phyloP scores from a whole-genome alignment of 257 asterid species.

The Gentiana straminea region DNA sequence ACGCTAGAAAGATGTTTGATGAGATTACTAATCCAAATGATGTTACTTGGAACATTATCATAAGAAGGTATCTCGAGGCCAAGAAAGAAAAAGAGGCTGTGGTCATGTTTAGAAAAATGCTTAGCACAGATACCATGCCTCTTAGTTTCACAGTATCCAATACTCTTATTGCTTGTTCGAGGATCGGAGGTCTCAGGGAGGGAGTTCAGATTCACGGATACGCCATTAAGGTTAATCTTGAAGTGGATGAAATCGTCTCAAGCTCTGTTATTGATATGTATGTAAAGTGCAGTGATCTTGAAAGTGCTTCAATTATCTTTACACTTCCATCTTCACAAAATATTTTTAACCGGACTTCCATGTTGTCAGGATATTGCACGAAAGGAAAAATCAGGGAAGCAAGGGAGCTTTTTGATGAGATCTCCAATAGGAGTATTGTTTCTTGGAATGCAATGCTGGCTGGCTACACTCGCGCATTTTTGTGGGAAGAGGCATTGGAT shows the following conservation, averaged over 20 bases:
- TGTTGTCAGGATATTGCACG: constrained; percentile 50
- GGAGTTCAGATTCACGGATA: constrained; percentile 69
- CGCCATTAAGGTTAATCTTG: constrained; percentile 39
- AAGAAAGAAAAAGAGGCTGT: constrained; percentile 49
- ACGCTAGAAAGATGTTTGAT: constrained; percentile 71
- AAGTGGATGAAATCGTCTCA: constrained; percentile 42
- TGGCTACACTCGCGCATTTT: constrained; percentile 34
- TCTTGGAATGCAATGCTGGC: constrained; percentile 84
- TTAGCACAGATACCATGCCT: constrained; percentile 37
- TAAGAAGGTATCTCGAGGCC: constrained; percentile 67
- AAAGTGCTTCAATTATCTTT: constrained; percentile 40
- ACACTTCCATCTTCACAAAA: constrained; percentile 36
- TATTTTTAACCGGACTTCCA: constrained; percentile 44
- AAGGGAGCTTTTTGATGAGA: constrained; percentile 47
- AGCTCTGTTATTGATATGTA: constrained; percentile 56
- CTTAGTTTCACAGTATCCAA: constrained; percentile 63
- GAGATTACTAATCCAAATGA: constrained; percentile 51
- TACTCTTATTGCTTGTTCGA: constrained; percentile 60
- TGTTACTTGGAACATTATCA: constrained; percentile 79
- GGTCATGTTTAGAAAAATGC: constrained; percentile 48
- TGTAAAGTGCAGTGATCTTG: constrained; percentile 51
- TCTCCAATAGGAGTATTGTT: constrained; percentile 49
- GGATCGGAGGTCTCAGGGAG: constrained; percentile 36
- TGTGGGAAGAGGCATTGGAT: constrained; percentile 68
- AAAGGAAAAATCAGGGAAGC: constrained; percentile 43